Evolutionary conservation across 768 basidiomycete genomes (phyloP), one percentile per base, ranked within the genome.

Genomic region (Lentinula aciculospora): DNA sequence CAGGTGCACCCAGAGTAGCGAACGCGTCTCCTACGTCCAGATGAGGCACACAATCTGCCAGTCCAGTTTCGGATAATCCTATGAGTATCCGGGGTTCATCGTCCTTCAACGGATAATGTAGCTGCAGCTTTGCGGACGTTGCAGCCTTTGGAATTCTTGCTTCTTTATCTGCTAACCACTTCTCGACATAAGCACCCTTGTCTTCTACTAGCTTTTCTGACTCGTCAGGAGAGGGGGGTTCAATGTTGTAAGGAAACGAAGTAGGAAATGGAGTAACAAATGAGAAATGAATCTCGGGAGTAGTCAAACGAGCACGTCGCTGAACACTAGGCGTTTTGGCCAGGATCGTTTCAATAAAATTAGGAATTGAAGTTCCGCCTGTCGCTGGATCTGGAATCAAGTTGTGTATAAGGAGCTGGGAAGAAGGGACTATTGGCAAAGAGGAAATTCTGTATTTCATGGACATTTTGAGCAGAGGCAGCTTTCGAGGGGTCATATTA

Each of bases 11-110:
- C 2, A 94, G 75, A 6, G 84, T 57, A 0, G 76, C 72, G 62
- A 92, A 84, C 0, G 90, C 84, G 66, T 97, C 92, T 3, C 94
- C 94, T 10, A 93, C 86, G 58, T 96, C 88, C 19, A 98, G 76
- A 62, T 85, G 82, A 0, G 95, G 95, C 8, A 97, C 68, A 63
- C 86, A 90, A 62, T 96, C 93, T 29, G 77, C 70, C 44, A 93
- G 66, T 12, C 84, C 84, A 2, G 80, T 77, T 48, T 81, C 79
- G 0, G 93, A 85, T 17, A 98, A 62, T 3, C 84, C 92, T 17
- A 97, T 76, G 37, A 98, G 83, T 21, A 68, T 58, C 8, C 45
- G 19, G 10, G 45, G 54, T 17, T 60, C 27, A n/a, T 54, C 44
- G 58, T 47, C 77, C 74, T 47, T 81, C 73, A 12, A 1, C 12